phyloP scores from a whole-genome alignment of 1,139 yeast species.

The Blastobotrys petasosporus region DNA sequence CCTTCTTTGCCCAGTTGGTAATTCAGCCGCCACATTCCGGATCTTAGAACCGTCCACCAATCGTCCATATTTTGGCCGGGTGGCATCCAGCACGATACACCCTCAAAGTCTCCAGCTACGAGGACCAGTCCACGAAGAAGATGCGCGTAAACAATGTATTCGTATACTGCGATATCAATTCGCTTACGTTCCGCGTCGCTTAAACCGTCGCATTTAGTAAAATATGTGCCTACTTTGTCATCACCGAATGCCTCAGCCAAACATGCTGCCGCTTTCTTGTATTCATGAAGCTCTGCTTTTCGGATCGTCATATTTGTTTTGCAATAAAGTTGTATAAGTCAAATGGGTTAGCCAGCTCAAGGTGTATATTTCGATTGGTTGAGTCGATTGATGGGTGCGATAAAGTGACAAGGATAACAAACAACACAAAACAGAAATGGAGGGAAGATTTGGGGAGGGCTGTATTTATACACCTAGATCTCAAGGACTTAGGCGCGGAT shows the following conservation, averaged over 20 bases:
- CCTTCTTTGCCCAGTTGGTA: conserved; percentile 47
- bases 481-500: no score
- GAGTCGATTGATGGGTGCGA: no score
- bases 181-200: conserved; percentile 34
- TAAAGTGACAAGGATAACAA: no score
- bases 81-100: conserved; percentile 57
- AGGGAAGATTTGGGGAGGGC: no score
- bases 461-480: no score
- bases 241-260: conserved; percentile 46
- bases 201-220: conserved; percentile 41
- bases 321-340: background rate
- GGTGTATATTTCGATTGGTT: no score
- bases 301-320: conserved; percentile 6
- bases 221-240: conserved; percentile 48
- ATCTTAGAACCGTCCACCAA: conserved; percentile 44
- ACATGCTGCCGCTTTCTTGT: conserved; percentile 50
- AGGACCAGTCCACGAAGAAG: conserved; percentile 50
- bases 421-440: no score
- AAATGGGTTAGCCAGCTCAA: no score
- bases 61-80: conserved; percentile 49
- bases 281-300: conserved; percentile 39
- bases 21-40: conserved; percentile 53
- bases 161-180: conserved; percentile 47
- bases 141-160: conserved; percentile 53
- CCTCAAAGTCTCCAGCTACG: conserved; percentile 51